Conservation (phyloP, 352 stramenopile genomes). For the Phytopythium cucurbitacearum region DNA sequence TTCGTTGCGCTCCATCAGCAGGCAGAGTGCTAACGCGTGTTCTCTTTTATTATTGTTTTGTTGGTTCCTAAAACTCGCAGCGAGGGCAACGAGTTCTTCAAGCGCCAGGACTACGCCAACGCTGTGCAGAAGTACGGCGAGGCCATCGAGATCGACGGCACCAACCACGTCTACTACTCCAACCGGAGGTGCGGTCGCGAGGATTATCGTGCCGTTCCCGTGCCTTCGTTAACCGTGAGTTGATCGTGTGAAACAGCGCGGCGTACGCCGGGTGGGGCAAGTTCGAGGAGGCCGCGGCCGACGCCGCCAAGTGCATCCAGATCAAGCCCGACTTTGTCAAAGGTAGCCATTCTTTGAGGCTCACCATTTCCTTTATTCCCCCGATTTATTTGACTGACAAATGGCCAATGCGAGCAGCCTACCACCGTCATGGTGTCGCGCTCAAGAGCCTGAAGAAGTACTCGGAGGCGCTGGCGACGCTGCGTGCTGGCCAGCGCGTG, state of each 20-base stretch:
- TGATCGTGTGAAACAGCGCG: constrained; percentile 28
- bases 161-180: constrained; percentile 93
- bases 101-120: constrained; percentile 82
- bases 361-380: constrained; percentile 2
- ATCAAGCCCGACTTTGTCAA: constrained; percentile 95
- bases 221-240: not conserved
- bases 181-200: constrained; percentile 79
- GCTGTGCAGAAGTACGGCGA: constrained; percentile 93
- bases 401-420: constrained; percentile 32
- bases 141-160: constrained; percentile 84
- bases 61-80: constrained; percentile 15
- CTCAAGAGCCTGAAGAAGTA: constrained; percentile 87
- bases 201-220: too few species aligned
- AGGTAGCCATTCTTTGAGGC: constrained; percentile 20
- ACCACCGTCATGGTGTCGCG: constrained; percentile 92
- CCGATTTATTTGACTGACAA: constrained; percentile 7
- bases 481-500: constrained; percentile 67
- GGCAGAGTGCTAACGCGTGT: not conserved
- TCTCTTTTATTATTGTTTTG: not conserved
- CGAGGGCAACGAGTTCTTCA: constrained; percentile 95
- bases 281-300: constrained; percentile 82
- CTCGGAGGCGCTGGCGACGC: constrained; percentile 67
- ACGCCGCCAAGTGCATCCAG: constrained; percentile 87
- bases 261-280: constrained; percentile 60
- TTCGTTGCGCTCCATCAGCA: not conserved